Evolutionary conservation across 2,329 filamentous ascomycete genomes (phyloP), one percentile per base, ranked within the genome.

Genomic region (Paecilomyces niveus): DNA sequence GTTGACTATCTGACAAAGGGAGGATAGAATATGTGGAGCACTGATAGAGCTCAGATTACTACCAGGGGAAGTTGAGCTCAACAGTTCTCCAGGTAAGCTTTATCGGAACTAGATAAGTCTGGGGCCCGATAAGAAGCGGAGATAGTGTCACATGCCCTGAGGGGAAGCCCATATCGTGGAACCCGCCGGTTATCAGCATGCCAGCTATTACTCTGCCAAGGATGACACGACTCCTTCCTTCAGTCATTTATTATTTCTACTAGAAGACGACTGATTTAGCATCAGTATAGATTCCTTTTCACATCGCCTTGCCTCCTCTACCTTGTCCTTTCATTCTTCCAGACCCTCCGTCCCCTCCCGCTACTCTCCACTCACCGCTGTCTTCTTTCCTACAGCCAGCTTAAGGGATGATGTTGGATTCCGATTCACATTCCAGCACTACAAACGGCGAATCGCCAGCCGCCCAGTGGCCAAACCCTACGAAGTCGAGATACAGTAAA

Each of bases 241-340:
- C 39, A 18, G 6, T 18, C 39, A 18, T 45, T 45, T 45, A 18
- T 45, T 45, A 45, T 45, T 76, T 39, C 57, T 75, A 54, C 74
- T 75, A 26, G 60, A 69, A 13, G 71, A 73, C 1, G 73, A 76
- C 65, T 74, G 74, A 0, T 76, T 3, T 57, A 76, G 45, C 76
- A 76, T 50, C 76, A 65, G 13, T 9, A 10, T 52, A 29, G 50
- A 52, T 52, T 13, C 21, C 26, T 29, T 11, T n/a, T 57, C 53
- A 56, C 54, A 58, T 62, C 56, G 45, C 51, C 58, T 31, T 55
- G 39, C 53, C 54, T 45, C 45, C 18, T 22, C 26, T 45, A 45
- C 31, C 29, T 35, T 32, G 49, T 58, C n/a, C 26, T 54, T 45
- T 24, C 57, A 26, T 50, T 54, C 54, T 54, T 53, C 35, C 22